phyloP scores from a whole-genome alignment of 495 filamentous ascomycete genomes.

The Penicillium crystallinum region DNA sequence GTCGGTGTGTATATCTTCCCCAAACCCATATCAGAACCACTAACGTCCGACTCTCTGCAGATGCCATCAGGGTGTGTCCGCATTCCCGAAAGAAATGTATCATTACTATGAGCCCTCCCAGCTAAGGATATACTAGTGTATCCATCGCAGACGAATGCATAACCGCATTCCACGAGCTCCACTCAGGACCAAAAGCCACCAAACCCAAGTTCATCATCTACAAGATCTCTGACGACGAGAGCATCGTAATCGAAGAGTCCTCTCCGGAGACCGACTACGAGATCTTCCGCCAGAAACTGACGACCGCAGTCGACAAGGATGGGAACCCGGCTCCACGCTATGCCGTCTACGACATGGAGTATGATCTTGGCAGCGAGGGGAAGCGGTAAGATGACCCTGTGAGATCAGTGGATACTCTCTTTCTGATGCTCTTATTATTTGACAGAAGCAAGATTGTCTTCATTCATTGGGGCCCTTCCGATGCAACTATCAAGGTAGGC shows the following conservation, averaged over 20 bases:
- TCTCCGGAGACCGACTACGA: conserved; percentile 56
- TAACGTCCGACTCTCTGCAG: not conserved
- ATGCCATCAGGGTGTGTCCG: not conserved
- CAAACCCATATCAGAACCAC: not conserved
- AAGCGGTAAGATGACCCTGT: conserved; percentile 57
- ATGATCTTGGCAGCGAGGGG: conserved; percentile 67
- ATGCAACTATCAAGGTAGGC: not conserved
- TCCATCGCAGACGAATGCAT: conserved; percentile 66
- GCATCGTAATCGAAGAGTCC: conserved; percentile 68
- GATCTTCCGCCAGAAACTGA: conserved; percentile 61
- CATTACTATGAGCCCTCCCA: not conserved
- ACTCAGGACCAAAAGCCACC: conserved; percentile 52
- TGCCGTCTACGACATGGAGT: conserved; percentile 78
- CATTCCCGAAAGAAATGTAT: not conserved
- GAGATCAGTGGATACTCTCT: no score
- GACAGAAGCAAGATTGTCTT: conserved; percentile 78
- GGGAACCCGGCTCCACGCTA: conserved; percentile 63
- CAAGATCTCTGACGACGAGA: conserved; percentile 77
- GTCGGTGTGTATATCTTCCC: not conserved
- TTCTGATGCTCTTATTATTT: no score
- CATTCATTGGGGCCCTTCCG: conserved; percentile 58
- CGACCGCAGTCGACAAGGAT: conserved; percentile 58
- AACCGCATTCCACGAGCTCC: conserved; percentile 71
- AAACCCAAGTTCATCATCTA: conserved; percentile 79
- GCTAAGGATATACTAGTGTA: conserved; percentile 47